Evolutionary conservation across 345 rosid genomes (phyloP).

Genomic region (Sonneratia alba): DNA sequence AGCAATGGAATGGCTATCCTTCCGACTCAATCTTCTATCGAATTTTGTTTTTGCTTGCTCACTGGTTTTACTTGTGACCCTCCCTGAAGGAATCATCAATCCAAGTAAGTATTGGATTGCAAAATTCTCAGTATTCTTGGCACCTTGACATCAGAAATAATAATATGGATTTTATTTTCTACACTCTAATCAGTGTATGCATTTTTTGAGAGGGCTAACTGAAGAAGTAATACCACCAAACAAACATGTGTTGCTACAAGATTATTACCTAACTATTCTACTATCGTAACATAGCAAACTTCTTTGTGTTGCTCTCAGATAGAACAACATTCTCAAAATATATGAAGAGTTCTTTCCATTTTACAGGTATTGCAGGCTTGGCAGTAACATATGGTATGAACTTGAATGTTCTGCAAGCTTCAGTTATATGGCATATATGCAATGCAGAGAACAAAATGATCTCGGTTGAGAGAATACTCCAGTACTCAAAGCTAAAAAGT

Average conservation of each 20-base stretch:
- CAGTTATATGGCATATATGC: constrained; percentile 81
- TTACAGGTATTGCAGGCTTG: constrained; percentile 82
- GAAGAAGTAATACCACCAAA: not conserved
- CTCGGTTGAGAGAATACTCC: constrained; percentile 83
- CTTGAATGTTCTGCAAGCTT: constrained; percentile 77
- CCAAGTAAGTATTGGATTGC: constrained; percentile 62
- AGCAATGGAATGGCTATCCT: constrained; percentile 97
- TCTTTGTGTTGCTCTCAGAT: too few species aligned
- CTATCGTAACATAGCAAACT: too few species aligned
- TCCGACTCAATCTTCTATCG: constrained; percentile 74
- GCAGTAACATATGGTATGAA: constrained; percentile 88
- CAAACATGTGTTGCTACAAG: too few species aligned
- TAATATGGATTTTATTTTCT: not conserved
- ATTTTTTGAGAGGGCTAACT: not conserved
- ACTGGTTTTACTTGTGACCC: constrained; percentile 68
- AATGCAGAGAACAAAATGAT: constrained; percentile 91
- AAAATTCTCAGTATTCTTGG: too few species aligned
- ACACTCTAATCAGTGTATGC: not conserved
- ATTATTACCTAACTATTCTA: too few species aligned
- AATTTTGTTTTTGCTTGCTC: constrained; percentile 89
- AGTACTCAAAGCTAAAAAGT: constrained; percentile 61
- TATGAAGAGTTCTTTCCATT: not conserved
- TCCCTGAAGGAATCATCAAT: constrained; percentile 86
- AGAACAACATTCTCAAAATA: not conserved
- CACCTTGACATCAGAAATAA: too few species aligned